These are phyloP conservation scores for Eucalyptus cloeziana DNA, from an alignment of 345 rosid genomes.

Conservation along the genomic window DNA sequence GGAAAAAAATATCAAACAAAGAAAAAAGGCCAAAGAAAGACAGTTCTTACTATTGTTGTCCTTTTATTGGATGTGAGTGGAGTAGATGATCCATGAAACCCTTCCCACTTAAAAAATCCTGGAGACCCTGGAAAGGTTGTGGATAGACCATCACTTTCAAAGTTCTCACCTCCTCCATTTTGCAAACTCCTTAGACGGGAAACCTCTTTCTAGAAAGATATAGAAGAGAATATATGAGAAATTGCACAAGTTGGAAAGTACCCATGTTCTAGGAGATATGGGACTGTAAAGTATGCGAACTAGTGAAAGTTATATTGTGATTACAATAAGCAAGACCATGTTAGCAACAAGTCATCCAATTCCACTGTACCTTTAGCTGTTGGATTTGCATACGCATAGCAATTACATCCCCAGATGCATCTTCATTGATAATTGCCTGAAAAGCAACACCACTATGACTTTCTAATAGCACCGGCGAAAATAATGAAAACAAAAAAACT, in stretches of 20 bases:
- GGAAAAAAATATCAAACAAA: not conserved
- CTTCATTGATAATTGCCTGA: slow-evolving; percentile 95
- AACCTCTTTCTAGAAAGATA: slow-evolving; percentile 64
- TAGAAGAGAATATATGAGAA: not conserved
- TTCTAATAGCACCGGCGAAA: not conserved
- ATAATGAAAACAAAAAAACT: not conserved
- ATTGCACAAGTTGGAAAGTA: not conserved
- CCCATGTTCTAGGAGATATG: not conserved
- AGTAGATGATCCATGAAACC: slow-evolving; percentile 61
- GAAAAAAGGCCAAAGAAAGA: not conserved
- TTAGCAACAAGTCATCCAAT: not conserved
- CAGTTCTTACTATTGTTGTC: slow-evolving; percentile 34
- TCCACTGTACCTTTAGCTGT: slow-evolving; percentile 63
- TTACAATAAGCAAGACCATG: not conserved
- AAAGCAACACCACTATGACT: not conserved
- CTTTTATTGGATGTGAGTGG: slow-evolving; percentile 56
- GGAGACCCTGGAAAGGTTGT: slow-evolving; percentile 63
- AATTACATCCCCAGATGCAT: slow-evolving; percentile 93
- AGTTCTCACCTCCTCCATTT: slow-evolving; percentile 46
- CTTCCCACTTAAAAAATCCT: slow-evolving; percentile 59
- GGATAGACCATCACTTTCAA: slow-evolving; percentile 31
- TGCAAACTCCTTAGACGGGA: slow-evolving; percentile 40
- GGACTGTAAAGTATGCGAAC: not conserved
- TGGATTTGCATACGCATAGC: slow-evolving; percentile 93
- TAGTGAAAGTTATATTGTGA: not conserved